Evolutionary conservation across 179 eudicot species (phyloP).

Genomic region (Silene vulgaris): DNA sequence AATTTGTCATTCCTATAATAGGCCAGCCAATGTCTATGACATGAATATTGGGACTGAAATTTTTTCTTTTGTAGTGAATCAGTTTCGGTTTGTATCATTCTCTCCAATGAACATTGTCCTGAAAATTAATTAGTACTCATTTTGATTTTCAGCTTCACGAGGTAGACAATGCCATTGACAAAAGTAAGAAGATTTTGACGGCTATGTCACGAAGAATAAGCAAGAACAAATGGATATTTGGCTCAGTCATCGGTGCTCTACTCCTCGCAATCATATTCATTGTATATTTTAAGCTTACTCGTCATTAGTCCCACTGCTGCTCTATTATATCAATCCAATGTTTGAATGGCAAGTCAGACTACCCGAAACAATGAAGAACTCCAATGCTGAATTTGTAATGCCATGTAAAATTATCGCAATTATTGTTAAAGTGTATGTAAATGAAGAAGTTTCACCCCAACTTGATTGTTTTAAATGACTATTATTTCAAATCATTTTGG

Average conservation of each 20-base stretch:
- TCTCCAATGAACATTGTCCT: neutral
- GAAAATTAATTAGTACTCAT: neutral
- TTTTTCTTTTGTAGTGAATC: too few species aligned
- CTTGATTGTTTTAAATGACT: neutral
- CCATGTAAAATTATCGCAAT: slow-evolving; percentile 25
- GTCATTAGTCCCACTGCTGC: slow-evolving; percentile 20
- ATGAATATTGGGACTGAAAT: neutral
- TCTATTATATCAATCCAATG: slow-evolving; percentile 13
- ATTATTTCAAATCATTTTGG: too few species aligned
- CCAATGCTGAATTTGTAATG: slow-evolving; percentile 22
- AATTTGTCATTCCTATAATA: too few species aligned
- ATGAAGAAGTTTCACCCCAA: slow-evolving; percentile 3
- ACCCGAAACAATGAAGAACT: neutral
- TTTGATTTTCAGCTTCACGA: slow-evolving; percentile 67
- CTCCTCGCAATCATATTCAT: slow-evolving; percentile 64
- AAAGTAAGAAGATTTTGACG: slow-evolving; percentile 75
- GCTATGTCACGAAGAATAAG: slow-evolving; percentile 77
- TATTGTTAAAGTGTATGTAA: slow-evolving; percentile 19
- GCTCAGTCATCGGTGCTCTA: slow-evolving; percentile 66
- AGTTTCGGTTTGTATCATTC: too few species aligned
- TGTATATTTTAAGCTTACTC: slow-evolving; percentile 56
- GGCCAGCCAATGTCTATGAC: too few species aligned
- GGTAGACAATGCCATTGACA: slow-evolving; percentile 83
- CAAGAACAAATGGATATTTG: slow-evolving; percentile 80
- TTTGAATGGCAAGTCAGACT: slow-evolving; percentile 16